Percentiles rank a stretch among this genome's conserved stretches.
phyloP scores from a whole-genome alignment of 306 rosid genomes.

The Abrus precatorius region DNA sequence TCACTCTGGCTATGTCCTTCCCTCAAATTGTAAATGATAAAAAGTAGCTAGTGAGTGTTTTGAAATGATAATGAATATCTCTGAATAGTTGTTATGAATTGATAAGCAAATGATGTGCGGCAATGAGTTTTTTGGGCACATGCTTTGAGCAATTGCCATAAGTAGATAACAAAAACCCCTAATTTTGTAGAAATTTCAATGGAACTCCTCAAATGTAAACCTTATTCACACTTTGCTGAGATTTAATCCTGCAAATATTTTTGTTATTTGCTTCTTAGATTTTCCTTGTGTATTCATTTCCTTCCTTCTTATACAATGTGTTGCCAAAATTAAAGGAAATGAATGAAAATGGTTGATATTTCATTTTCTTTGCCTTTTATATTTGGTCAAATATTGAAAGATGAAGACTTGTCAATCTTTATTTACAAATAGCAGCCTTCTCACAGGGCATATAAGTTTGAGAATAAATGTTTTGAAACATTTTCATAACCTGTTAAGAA shows the following conservation, averaged over 20 bases:
- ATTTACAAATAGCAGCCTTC: neutral
- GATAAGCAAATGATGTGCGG: slow-evolving; percentile 10
- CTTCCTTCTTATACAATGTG: neutral
- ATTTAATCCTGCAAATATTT: neutral
- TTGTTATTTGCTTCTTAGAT: neutral
- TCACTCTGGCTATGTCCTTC: slow-evolving; percentile 17
- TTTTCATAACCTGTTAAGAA: neutral
- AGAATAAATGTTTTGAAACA: neutral
- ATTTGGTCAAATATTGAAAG: slow-evolving; percentile 13
- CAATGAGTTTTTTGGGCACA: slow-evolving; percentile 9
- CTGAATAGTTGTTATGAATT: neutral
- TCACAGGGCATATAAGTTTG: neutral
- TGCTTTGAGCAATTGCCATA: neutral
- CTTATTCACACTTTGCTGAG: neutral
- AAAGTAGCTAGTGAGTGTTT: slow-evolving; percentile 14
- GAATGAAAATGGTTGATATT: neutral
- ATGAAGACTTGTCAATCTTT: slow-evolving; percentile 20
- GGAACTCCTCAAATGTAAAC: slow-evolving; percentile 23
- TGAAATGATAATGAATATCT: slow-evolving; percentile 15
- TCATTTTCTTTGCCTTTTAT: slow-evolving; percentile 25
- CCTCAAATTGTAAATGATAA: slow-evolving; percentile 21
- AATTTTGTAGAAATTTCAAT: slow-evolving; percentile 23
- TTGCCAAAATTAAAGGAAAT: slow-evolving; percentile 21
- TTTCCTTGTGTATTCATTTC: slow-evolving; percentile 6
- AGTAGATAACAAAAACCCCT: neutral